Evolutionary conservation across 345 rosid species (phyloP).

Genomic region (Salix brachista): DNA sequence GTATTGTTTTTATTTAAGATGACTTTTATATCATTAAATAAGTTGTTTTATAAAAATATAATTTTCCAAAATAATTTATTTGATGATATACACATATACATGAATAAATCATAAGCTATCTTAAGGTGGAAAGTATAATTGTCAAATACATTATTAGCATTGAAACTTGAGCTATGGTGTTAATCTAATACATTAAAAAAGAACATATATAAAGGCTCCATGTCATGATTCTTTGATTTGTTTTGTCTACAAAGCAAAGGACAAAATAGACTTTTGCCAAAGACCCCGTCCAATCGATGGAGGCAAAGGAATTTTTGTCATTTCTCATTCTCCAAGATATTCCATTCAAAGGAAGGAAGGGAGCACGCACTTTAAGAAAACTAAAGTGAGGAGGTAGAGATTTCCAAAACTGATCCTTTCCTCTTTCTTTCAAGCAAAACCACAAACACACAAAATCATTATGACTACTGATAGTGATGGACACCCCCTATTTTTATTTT

Average conservation of each 20-base stretch:
- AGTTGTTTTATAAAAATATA: no score
- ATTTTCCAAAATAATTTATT: no score
- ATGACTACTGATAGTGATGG: not conserved
- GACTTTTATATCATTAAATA: no score
- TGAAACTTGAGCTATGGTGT: no score
- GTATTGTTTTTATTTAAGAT: no score
- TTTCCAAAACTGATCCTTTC: conserved; percentile 36
- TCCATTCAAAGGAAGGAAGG: conserved; percentile 35
- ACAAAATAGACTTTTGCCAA: not conserved
- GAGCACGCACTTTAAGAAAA: conserved; percentile 44
- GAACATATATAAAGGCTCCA: not conserved
- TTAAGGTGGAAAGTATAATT: no score
- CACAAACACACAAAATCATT: conserved; percentile 2
- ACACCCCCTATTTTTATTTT: conserved; percentile 8
- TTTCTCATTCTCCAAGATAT: conserved; percentile 15
- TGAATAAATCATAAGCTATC: no score
- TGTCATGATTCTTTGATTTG: not conserved
- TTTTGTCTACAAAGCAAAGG: not conserved
- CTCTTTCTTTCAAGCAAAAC: conserved; percentile 31
- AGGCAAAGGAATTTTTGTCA: not conserved
- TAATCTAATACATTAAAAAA: no score
- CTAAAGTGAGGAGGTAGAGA: conserved; percentile 18
- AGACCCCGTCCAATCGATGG: not conserved
- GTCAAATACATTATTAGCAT: no score
- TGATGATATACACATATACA: no score